Percentiles rank a stretch among this genome's conserved stretches.
phyloP scores from a whole-genome alignment of 164 flowering plant species.

The Amborella trichopoda region DNA sequence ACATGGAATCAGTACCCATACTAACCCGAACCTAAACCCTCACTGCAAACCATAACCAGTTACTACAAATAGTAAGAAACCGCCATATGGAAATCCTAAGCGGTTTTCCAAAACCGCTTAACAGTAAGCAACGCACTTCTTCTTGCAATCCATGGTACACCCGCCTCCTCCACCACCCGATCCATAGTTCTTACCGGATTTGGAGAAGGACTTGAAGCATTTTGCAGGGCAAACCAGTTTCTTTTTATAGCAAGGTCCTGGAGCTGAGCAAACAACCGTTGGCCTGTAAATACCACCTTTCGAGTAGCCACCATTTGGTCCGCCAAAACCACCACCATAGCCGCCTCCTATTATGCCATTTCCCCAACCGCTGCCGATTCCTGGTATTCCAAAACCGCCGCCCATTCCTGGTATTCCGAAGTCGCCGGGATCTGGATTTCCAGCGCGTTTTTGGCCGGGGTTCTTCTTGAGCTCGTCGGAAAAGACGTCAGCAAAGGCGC shows the following conservation, averaged over 20 bases:
- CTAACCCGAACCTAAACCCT: too few species aligned
- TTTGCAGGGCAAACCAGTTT: slow-evolving; percentile 78
- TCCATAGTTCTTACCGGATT: slow-evolving; percentile 74
- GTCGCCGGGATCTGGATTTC: too few species aligned
- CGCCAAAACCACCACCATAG: slow-evolving; percentile 62
- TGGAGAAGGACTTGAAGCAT: slow-evolving; percentile 67
- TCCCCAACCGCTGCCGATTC: slow-evolving; percentile 29
- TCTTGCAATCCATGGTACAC: slow-evolving; percentile 85
- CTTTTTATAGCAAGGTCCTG: slow-evolving; percentile 68
- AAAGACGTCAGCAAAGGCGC: slow-evolving; percentile 12
- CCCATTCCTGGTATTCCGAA: slow-evolving; percentile 26
- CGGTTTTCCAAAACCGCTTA: slow-evolving; percentile 9
- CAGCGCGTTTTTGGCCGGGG: slow-evolving; percentile 6
- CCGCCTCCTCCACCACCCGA: slow-evolving; percentile 97
- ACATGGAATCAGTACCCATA: too few species aligned
- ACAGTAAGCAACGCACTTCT: slow-evolving; percentile 71
- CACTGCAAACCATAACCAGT: too few species aligned
- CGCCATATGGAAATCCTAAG: too few species aligned
- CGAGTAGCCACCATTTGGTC: slow-evolving; percentile 52
- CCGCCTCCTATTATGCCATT: slow-evolving; percentile 45
- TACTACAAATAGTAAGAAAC: too few species aligned
- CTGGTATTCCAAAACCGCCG: slow-evolving; percentile 41
- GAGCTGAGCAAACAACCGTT: slow-evolving; percentile 52
- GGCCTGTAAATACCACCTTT: slow-evolving; percentile 47
- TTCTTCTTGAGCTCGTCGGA: slow-evolving; percentile 9